A percentile compares a stretch with the other conserved stretches of the same genome.
Conservation (phyloP, 495 filamentous ascomycete genomes). For the Neurospora sp. region DNA sequence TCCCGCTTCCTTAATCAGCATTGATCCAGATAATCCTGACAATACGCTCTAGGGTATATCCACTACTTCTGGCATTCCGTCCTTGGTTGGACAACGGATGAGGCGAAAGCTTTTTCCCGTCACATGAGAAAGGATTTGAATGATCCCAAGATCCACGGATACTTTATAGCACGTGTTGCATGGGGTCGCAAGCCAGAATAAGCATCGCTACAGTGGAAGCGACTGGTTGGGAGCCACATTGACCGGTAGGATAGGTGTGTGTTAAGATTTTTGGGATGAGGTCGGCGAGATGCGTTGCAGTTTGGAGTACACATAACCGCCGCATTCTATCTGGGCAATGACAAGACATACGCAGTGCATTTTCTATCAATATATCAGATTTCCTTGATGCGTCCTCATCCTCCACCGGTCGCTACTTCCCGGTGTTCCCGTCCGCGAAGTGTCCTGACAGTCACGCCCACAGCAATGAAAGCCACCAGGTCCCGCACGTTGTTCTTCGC, state of each 20-base stretch:
- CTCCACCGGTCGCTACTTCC: not conserved
- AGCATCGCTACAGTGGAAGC: not conserved
- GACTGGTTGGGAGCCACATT: not conserved
- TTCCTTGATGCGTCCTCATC: not conserved
- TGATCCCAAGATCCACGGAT: slow-evolving; percentile 16
- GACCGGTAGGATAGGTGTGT: not conserved
- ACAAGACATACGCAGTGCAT: not conserved
- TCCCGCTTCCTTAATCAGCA: not conserved
- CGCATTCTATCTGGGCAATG: not conserved
- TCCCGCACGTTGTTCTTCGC: not conserved
- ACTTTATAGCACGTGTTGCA: slow-evolving; percentile 22
- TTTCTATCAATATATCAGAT: not conserved
- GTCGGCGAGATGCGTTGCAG: not conserved
- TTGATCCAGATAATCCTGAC: not conserved
- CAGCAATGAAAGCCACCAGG: not conserved
- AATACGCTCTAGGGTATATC: not conserved
- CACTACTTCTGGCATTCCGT: not conserved
- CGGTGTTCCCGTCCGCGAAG: not conserved
- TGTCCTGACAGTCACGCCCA: not conserved
- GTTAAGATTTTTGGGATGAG: not conserved
- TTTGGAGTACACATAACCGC: not conserved
- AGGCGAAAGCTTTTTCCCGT: slow-evolving; percentile 24
- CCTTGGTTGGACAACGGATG: slow-evolving; percentile 24
- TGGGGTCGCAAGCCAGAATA: slow-evolving; percentile 24
- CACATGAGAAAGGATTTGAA: slow-evolving; percentile 24